phyloP scores from a whole-genome alignment of 179 eudicot species.

The Gypsophila paniculata region DNA sequence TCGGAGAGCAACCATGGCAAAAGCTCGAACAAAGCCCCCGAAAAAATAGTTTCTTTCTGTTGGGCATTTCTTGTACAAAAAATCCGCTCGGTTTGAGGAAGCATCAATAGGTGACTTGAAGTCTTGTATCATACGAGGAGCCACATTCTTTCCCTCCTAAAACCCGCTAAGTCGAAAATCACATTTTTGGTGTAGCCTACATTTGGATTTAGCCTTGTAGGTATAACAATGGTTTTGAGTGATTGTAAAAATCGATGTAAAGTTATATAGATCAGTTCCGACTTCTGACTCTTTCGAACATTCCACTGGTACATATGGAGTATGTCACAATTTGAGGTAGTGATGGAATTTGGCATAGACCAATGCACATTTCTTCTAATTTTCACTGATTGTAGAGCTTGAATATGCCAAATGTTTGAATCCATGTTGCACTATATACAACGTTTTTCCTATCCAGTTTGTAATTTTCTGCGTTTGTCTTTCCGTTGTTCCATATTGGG shows the following conservation, averaged over 20 bases:
- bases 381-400: not conserved
- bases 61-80: constrained; percentile 24
- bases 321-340: not conserved
- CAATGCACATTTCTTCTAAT: no score
- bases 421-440: not conserved
- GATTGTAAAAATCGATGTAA: constrained; percentile 19
- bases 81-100: not conserved
- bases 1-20: constrained; percentile 65
- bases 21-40: constrained; percentile 23
- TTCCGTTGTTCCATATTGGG: not conserved
- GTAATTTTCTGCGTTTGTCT: not conserved
- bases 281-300: not conserved
- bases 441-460: not conserved
- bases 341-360: not conserved
- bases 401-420: not conserved
- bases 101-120: constrained; percentile 12
- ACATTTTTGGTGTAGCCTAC: constrained; percentile 29
- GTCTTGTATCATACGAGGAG: not conserved
- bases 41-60: constrained; percentile 10
- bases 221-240: constrained; percentile 16
- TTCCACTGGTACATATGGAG: not conserved
- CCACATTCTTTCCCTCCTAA: no score
- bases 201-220: constrained; percentile 22
- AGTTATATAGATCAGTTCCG: constrained; percentile 9
- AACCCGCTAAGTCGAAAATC: constrained; percentile 13